Evolutionary conservation across 2,329 filamentous ascomycete species (phyloP).

Genomic region (Huntiella abstrusa): DNA sequence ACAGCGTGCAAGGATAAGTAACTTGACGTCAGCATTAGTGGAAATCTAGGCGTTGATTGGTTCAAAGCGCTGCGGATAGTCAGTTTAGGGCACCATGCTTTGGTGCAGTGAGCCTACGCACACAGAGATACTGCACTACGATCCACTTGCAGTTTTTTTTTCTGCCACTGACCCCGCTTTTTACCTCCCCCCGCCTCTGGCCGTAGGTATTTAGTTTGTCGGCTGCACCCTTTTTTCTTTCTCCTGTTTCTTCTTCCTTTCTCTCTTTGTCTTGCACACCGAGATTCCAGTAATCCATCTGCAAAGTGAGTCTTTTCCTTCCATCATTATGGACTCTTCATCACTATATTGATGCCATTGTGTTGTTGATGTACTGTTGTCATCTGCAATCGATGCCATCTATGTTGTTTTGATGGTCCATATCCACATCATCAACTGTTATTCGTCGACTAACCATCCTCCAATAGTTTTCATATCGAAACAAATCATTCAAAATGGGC

Average conservation of each 20-base stretch:
- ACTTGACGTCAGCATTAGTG: no score
- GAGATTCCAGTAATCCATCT: slow-evolving; percentile 12
- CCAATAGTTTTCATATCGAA: slow-evolving; percentile 5
- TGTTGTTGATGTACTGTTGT: background rate
- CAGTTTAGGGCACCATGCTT: slow-evolving; percentile 9
- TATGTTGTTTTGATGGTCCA: background rate
- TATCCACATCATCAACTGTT: background rate
- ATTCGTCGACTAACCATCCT: slow-evolving; percentile 4
- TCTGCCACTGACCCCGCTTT: slow-evolving; percentile 12
- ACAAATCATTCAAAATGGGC: slow-evolving; percentile 29
- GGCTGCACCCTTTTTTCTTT: slow-evolving; percentile 6
- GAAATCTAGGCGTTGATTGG: no score
- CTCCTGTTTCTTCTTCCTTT: slow-evolving; percentile 11
- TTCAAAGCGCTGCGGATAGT: no score
- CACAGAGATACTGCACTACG: slow-evolving; percentile 9
- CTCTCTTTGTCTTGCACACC: slow-evolving; percentile 12
- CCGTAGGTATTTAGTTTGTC: slow-evolving; percentile 10
- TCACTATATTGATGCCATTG: background rate
- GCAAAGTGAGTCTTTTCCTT: slow-evolving; percentile 9
- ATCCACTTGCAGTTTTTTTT: slow-evolving; percentile 9
- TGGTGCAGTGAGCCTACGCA: slow-evolving; percentile 5
- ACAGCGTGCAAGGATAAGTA: no score
- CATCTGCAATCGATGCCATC: background rate
- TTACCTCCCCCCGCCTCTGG: slow-evolving; percentile 5
- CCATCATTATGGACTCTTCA: background rate